Evolutionary conservation across 306 rosid genomes (phyloP).

Genomic region (Sindora glabra): DNA sequence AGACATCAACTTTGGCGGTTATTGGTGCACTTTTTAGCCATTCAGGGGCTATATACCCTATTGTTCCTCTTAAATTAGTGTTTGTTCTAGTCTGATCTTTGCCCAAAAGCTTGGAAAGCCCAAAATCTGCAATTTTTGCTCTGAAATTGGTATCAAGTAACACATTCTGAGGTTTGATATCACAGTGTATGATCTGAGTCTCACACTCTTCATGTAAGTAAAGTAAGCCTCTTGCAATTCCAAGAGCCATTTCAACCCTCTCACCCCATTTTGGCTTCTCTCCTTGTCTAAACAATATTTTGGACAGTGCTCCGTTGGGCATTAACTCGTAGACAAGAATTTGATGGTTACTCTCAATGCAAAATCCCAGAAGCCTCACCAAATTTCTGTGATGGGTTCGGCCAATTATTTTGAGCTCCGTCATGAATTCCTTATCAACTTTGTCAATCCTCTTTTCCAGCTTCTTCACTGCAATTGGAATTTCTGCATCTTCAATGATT

Average conservation of each 20-base stretch:
- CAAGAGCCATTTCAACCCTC: constrained; percentile 28
- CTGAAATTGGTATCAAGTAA: constrained; percentile 23
- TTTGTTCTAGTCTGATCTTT: constrained; percentile 28
- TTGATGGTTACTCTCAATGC: constrained; percentile 20
- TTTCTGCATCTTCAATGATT: neutral
- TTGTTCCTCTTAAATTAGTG: constrained; percentile 26
- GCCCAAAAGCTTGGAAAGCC: constrained; percentile 25
- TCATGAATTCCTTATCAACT: constrained; percentile 25
- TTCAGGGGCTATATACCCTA: constrained; percentile 32
- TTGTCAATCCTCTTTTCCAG: constrained; percentile 16
- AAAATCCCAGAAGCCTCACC: constrained; percentile 27
- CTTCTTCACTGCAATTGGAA: constrained; percentile 25
- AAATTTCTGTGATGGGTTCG: constrained; percentile 33
- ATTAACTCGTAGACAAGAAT: constrained; percentile 26
- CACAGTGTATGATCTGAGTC: constrained; percentile 33
- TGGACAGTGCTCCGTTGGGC: constrained; percentile 22
- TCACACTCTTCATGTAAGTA: constrained; percentile 31
- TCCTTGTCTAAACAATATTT: constrained; percentile 13
- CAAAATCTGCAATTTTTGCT: constrained; percentile 33
- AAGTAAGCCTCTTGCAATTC: constrained; percentile 21
- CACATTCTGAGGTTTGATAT: constrained; percentile 33
- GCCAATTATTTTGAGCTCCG: constrained; percentile 28
- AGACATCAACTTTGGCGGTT: constrained; percentile 28
- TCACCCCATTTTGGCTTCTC: constrained; percentile 23
- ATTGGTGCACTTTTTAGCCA: constrained; percentile 27